Base-by-base conservation (phyloP, 2,329 filamentous ascomycete genomes). In the Colletotrichum aenigma region DNA sequence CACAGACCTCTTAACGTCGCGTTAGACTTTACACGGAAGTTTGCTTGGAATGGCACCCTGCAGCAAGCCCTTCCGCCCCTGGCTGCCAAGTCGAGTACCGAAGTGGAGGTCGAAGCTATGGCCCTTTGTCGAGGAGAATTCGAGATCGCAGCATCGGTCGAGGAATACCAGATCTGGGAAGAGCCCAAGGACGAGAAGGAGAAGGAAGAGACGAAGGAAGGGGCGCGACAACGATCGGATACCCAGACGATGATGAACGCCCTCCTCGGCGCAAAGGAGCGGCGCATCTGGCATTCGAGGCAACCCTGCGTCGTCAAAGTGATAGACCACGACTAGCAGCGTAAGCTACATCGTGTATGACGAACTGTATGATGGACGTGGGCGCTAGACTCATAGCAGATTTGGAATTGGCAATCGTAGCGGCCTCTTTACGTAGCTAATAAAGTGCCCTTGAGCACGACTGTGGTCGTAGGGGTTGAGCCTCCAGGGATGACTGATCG, bases 31-130 rank as follows among this genome's bases (percentile, higher is more conserved):
- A 94, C 94, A 56, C 93, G 95, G 81, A 95, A 95, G 77, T 90
- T 98, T 70, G 93, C 93, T 2, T 97, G 95, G 93, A 96, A 95
- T 78, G 96, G 96, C 2, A 93, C 94, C 34, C 85, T 98, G 73
- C 96, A 98, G 85, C 93, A 93, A 80, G 88, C 91, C 3, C 86
- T 98, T 0, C 92, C 94, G 0, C 81, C 91, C 8, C 82, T 98
- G 2, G 84, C 85, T 7, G 91, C 92, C 0, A 90, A 91, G 6
- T 87, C 89, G 60, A 90, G 85, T n/a, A 87, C 89, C 0, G 90
- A 93, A 76, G 87, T 94, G 26, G 88, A 89, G 2, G 84, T 97
- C 6, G 94, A 94, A 6, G 89, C 96, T 58, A 94, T 94, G 56
- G 90, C 93, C 36, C 89, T 98, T 38, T 96, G 94, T 78, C 90